Conservation (phyloP, 257 asterid species). For the Solanum chmielewskii region DNA sequence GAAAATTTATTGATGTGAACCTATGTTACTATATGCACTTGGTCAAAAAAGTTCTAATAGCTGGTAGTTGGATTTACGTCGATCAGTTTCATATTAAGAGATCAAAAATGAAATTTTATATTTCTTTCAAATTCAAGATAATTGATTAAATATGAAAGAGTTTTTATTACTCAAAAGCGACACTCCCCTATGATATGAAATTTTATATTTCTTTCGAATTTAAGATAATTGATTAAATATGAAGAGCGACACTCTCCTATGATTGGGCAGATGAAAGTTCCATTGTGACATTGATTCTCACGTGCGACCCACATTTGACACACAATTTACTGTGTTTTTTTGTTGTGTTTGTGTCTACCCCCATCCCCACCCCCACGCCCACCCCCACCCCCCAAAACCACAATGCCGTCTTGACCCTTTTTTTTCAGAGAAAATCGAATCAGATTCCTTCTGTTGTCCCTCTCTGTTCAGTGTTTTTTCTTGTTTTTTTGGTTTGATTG, state of each 20-base stretch:
- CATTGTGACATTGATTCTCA: neutral
- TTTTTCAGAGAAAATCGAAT: conserved; percentile 17
- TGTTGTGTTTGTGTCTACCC: neutral
- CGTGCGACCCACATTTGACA: neutral
- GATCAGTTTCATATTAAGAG: neutral
- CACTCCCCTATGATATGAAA: neutral
- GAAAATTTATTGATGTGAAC: too few relatives aligned
- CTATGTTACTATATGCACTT: neutral
- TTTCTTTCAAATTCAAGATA: neutral
- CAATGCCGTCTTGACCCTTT: conserved; percentile 21
- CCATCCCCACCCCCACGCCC: neutral
- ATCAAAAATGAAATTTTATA: neutral
- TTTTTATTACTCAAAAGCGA: neutral
- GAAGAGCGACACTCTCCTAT: neutral
- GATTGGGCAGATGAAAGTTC: neutral
- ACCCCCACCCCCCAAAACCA: neutral
- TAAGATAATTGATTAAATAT: neutral
- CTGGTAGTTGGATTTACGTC: neutral
- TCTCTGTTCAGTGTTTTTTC: neutral
- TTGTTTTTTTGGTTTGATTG: conserved; percentile 10
- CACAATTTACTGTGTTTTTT: neutral
- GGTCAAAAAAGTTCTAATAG: neutral
- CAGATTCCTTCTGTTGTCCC: conserved; percentile 26
- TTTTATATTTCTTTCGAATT: neutral
- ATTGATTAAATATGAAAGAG: neutral